Percentiles rank a stretch among this genome's conserved stretches.
phyloP scores from a whole-genome alignment of 768 basidiomycete species.

The Candolleomyces aberdarensis region DNA sequence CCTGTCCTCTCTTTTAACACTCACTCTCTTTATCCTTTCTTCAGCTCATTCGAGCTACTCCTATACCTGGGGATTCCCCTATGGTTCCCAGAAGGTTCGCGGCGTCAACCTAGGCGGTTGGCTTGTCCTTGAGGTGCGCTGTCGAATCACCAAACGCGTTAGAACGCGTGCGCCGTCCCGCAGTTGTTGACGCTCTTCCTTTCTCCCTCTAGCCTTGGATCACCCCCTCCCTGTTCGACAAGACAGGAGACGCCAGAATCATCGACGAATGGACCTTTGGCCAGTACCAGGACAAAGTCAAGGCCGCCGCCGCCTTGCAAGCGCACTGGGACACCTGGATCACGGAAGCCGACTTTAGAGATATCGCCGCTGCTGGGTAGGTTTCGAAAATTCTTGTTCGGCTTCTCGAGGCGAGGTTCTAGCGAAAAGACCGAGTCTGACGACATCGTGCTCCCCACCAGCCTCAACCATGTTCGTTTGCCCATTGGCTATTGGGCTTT shows the following conservation, averaged over 20 bases:
- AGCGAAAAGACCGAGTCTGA: background rate
- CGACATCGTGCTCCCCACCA: conserved; percentile 20
- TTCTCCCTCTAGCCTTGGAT: conserved; percentile 57
- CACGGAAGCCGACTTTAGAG: conserved; percentile 71
- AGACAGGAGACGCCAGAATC: conserved; percentile 55
- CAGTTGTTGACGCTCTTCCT: background rate
- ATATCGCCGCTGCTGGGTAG: conserved; percentile 73
- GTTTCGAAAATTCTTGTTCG: conserved; percentile 7
- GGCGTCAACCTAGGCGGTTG: conserved; percentile 79
- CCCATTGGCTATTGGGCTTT: conserved; percentile 91
- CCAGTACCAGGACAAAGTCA: conserved; percentile 48
- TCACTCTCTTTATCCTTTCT: conserved; percentile 13
- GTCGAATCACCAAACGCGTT: background rate
- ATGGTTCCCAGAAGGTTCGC: conserved; percentile 67
- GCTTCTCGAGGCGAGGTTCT: background rate
- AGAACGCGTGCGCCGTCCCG: background rate
- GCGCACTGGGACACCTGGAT: conserved; percentile 81
- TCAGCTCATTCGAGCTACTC: conserved; percentile 20
- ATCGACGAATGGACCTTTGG: conserved; percentile 81
- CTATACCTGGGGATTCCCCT: conserved; percentile 57
- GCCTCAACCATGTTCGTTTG: conserved; percentile 76
- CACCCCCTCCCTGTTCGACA: conserved; percentile 69
- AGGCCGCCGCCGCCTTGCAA: conserved; percentile 44
- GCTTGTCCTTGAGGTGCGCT: conserved; percentile 44
- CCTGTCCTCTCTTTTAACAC: conserved; percentile 9